Evolutionary conservation across 495 filamentous ascomycete species (phyloP), one percentile per base, ranked within the genome.

Genomic region (Neurospora sp.): DNA sequence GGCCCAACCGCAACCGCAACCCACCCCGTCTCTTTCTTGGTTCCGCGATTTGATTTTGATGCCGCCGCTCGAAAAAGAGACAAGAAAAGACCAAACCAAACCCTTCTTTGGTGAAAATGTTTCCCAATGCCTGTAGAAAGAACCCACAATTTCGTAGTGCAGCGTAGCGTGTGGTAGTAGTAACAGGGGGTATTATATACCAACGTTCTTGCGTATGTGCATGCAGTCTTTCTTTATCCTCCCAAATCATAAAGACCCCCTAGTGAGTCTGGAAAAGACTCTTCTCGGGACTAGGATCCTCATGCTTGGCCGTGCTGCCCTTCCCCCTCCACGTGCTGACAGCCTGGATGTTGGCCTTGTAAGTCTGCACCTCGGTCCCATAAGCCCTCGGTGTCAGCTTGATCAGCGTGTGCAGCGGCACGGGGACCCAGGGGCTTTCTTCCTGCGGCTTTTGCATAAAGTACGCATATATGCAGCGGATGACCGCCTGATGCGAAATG

Each of bases 361-460:
- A 93, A 31, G 91, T 87, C 81, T 96, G 88, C 77, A 97, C 92
- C 69, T 95, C 88, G 8, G 96, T 99, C 38, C 90, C 90, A 77
- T 98, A 99, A n/a, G 96, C 96, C 61, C 91, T 88, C 7, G 96
- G 96, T 16, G 96, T 98, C 69, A 99, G 86, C 83, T 97, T 97
- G 81, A 99, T 98, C 38, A 99, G 83, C 10, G 93, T 97, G 81
- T 99, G 96, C 61, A 99, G 87, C 5, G 96, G 96, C 4, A 87
- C 85, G 53, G 86, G 93, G 90, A 98, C 96, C 96, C 96, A 99
- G n/a, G 96, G 96, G 71, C 91, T 93, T 79, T 91, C 86, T 77
- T 96, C 93, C 82, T 98, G 95, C 27, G 92, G 90, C 65, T 94
- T 91, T 76, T 98, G 96, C 91, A 98, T 97, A 82, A 98, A 99